Percentiles rank a stretch among this genome's conserved stretches.
Conservation (phyloP, 306 rosid species). For the Arachis hypogaea region DNA sequence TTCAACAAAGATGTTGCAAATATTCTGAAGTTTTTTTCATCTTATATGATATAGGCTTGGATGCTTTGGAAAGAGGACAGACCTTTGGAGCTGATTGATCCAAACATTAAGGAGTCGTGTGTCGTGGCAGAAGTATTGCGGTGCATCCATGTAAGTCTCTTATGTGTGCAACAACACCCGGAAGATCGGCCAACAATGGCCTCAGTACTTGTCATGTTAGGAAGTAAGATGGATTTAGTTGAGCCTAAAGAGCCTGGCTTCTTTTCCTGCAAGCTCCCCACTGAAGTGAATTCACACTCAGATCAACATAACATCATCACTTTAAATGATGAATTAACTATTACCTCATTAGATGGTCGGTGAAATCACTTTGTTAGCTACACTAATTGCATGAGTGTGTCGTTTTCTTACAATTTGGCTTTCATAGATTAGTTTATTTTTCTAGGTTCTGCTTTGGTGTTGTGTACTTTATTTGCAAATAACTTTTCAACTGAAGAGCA, state of each 20-base stretch:
- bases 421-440: too few relatives aligned
- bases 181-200: slow-evolving; percentile 40
- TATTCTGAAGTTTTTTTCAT: not conserved
- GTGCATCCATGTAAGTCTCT: slow-evolving; percentile 50
- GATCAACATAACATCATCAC: not conserved
- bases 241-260: slow-evolving; percentile 54
- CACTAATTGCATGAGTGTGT: not conserved
- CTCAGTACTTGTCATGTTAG: slow-evolving; percentile 44
- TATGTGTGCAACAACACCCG: slow-evolving; percentile 52
- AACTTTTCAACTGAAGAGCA: not conserved
- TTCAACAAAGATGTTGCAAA: too few relatives aligned
- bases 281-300: not conserved
- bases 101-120: slow-evolving; percentile 33
- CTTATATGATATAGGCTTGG: slow-evolving; percentile 48
- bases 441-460: not conserved
- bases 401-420: too few relatives aligned
- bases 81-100: slow-evolving; percentile 42
- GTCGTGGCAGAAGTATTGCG: slow-evolving; percentile 34
- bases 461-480: not conserved
- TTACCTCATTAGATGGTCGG: not conserved
- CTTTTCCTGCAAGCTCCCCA: not conserved
- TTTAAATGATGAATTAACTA: slow-evolving; percentile 19
- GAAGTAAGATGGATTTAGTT: slow-evolving; percentile 33
- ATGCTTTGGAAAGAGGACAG: slow-evolving; percentile 49
- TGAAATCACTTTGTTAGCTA: not conserved